A percentile compares a stretch with the other conserved stretches of the same genome.
phyloP scores from a whole-genome alignment of 305 asterid genomes.

The Fraxinus xanthoxyloides region DNA sequence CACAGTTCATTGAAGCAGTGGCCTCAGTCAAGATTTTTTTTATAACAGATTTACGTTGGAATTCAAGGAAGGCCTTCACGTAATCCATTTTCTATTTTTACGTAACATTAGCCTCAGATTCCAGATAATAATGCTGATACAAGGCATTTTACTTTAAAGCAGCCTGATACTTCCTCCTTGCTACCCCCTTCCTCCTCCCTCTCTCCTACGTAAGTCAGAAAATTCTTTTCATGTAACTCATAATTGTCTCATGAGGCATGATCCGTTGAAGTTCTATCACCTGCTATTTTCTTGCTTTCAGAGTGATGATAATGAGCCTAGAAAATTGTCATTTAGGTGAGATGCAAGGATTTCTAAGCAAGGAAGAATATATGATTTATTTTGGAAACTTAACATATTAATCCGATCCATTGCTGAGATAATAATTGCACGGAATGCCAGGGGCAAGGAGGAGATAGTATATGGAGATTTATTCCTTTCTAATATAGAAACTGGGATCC shows the following conservation, averaged over 20 bases:
- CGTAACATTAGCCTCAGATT: not conserved
- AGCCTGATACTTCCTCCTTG: slow-evolving; percentile 8
- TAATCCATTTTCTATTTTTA: not conserved
- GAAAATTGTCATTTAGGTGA: not conserved
- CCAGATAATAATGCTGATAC: not conserved
- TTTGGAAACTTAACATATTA: slow-evolving; percentile 62
- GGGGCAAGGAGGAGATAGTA: slow-evolving; percentile 83
- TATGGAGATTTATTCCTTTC: slow-evolving; percentile 94
- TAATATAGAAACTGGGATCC: slow-evolving; percentile 85
- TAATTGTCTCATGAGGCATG: not conserved
- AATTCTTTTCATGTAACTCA: slow-evolving; percentile 1
- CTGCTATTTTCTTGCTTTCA: slow-evolving; percentile 1
- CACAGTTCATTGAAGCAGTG: not conserved
- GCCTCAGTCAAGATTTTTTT: not conserved
- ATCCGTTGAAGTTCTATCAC: not conserved
- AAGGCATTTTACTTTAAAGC: not conserved
- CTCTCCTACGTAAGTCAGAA: not conserved
- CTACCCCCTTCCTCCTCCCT: not conserved
- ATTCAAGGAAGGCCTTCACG: not conserved
- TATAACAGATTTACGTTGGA: not conserved
- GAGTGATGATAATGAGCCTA: slow-evolving; percentile 16
- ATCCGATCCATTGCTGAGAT: slow-evolving; percentile 89
- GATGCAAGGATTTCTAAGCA: not conserved
- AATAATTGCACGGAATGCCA: slow-evolving; percentile 75
- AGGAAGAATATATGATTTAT: slow-evolving; percentile 7